Percentiles rank a stretch among this genome's conserved stretches.
Evolutionary conservation across 257 asterid species (phyloP).

Genomic region (Fraxinus excelsior): DNA sequence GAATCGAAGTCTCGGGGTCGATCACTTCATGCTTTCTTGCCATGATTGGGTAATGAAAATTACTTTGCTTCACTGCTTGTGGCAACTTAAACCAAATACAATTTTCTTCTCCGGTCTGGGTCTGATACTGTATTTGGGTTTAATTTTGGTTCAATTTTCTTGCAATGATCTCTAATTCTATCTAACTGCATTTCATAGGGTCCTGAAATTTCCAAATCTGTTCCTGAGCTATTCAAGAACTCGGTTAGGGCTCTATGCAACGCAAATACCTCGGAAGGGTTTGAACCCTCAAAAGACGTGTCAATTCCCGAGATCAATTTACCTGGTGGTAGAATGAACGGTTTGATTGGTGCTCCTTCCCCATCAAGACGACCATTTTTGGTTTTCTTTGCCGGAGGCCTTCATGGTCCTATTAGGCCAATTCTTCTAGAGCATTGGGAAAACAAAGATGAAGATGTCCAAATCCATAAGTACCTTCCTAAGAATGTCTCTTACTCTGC

Average conservation of each 20-base stretch:
- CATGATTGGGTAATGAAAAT: slow-evolving; percentile 6
- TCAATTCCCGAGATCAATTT: not conserved
- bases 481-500: slow-evolving; percentile 28
- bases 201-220: not conserved
- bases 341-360: slow-evolving; percentile 2
- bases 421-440: slow-evolving; percentile 9
- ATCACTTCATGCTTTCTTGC: slow-evolving; percentile 3
- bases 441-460: slow-evolving; percentile 34
- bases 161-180: not conserved
- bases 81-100: too few species aligned
- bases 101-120: too few species aligned
- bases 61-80: not conserved
- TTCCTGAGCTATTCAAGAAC: not conserved
- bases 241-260: slow-evolving; percentile 7
- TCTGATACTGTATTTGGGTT: too few species aligned
- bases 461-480: slow-evolving; percentile 37
- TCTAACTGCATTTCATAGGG: not conserved
- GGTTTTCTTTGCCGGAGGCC: slow-evolving; percentile 12
- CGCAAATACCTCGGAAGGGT: slow-evolving; percentile 9
- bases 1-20: not conserved
- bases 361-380: slow-evolving; percentile 1
- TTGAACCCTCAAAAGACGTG: not conserved
- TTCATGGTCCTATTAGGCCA: slow-evolving; percentile 9
- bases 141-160: not conserved
- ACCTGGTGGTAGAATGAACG: not conserved